Evolutionary conservation across 2,329 filamentous ascomycete genomes (phyloP).

Genomic region (Pyrenochaeta sp.): DNA sequence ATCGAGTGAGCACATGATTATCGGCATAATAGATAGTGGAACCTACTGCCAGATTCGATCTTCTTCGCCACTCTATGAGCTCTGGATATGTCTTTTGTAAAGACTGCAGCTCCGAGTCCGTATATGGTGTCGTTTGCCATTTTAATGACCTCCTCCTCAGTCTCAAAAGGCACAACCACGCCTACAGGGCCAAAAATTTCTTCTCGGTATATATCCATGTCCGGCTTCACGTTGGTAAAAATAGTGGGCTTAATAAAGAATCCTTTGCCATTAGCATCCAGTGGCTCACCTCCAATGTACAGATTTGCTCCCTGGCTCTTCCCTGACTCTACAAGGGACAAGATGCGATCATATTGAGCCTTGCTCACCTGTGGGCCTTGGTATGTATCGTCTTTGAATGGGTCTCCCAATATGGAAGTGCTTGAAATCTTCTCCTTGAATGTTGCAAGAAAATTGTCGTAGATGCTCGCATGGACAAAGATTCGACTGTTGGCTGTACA

Average conservation of each 20-base stretch:
- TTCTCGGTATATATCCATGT: conserved; percentile 66
- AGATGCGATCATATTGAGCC: conserved; percentile 73
- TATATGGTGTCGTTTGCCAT: conserved; percentile 66
- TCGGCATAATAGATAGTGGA: too few relatives aligned
- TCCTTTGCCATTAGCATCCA: conserved; percentile 65
- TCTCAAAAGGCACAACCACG: conserved; percentile 65
- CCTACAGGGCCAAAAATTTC: conserved; percentile 73
- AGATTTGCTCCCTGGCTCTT: conserved; percentile 75
- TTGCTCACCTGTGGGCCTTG: conserved; percentile 80
- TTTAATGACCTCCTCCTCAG: conserved; percentile 63
- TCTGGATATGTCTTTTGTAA: conserved; percentile 68
- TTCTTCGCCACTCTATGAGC: conserved; percentile 60
- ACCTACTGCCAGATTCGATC: conserved; percentile 73
- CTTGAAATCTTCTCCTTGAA: conserved; percentile 69
- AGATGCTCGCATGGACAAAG: conserved; percentile 64
- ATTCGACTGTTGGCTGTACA: conserved; percentile 68
- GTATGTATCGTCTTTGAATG: conserved; percentile 73
- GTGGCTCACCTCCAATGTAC: conserved; percentile 66
- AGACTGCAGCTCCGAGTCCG: conserved; percentile 69
- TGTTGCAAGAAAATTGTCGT: conserved; percentile 69
- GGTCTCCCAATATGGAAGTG: conserved; percentile 73
- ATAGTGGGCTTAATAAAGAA: conserved; percentile 71
- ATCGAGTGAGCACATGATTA: too few relatives aligned
- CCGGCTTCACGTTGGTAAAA: conserved; percentile 65
- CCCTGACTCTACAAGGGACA: conserved; percentile 75